Evolutionary conservation across 2,329 filamentous ascomycete species (phyloP), one percentile per base, ranked within the genome.

Genomic region (Conoideocrella luteorostrata): DNA sequence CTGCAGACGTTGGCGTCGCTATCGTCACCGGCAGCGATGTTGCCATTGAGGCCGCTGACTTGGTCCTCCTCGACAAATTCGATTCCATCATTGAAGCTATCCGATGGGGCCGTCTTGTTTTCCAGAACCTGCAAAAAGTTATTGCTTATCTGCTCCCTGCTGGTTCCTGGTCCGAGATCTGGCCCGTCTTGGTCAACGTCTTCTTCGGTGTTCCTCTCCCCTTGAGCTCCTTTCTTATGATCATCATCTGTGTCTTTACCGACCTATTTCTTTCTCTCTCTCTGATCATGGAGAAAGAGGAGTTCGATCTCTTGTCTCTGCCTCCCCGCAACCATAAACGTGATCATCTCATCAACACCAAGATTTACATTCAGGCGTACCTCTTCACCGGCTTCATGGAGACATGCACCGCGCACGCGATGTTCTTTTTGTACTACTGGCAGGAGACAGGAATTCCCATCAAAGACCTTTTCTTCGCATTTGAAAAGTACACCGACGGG

Each of bases 61-160:
- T 86, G 33, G 77, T 86, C 2, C 65, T 86, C 2, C 79, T 82
- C 0, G 81, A 86, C 56, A 84, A 82, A 55, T 87, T 87, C 48
- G 81, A 82, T 22, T 81, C 76, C 21, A 86, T 86, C 49, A 71
- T 86, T 36, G 80, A 81, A 24, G 82, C 81, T 1, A 81, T 86
- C 41, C 63, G 64, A 7, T 59, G 65, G 1, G 65, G 65, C 0
- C 60, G 65, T 5, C 63, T 67, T 0, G 63, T 67, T 7, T 66
- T 68, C 51, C 63, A 68, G 47, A 68, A 68, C 32, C 48, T 68
- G 5, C 64, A 68, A 48, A 68, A 67, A 35, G 64, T 68, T 20
- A 67, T 68, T 39, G 59, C 64, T 1, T 68, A 68, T 34, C 62
- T 77, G 1, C 59, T 77, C 0, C 74, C 72, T 0, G 74, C 75